phyloP scores from a whole-genome alignment of 345 rosid genomes.

The Pseudoturritis turrita region DNA sequence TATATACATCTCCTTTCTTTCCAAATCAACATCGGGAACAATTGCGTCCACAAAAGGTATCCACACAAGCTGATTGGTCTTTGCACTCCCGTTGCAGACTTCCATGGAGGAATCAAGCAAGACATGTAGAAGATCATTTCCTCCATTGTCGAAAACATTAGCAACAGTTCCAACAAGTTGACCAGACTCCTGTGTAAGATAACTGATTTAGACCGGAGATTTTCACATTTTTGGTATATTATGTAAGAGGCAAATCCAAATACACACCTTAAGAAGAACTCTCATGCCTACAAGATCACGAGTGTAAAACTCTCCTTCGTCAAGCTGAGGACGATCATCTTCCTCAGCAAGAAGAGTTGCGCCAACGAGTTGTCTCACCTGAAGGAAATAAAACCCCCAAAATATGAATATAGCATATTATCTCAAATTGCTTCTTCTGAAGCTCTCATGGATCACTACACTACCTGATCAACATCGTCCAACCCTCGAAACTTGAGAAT shows the following conservation, averaged over 20 bases:
- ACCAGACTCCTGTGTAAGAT: slow-evolving; percentile 58
- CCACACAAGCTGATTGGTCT: slow-evolving; percentile 62
- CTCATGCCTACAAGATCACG: slow-evolving; percentile 89
- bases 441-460: background rate
- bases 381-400: slow-evolving; percentile 6
- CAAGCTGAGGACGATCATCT: slow-evolving; percentile 74
- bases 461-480: slow-evolving; percentile 65
- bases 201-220: background rate
- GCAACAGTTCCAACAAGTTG: slow-evolving; percentile 74
- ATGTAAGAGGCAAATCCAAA: background rate
- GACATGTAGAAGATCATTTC: slow-evolving; percentile 74
- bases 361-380: slow-evolving; percentile 87
- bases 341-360: slow-evolving; percentile 72
- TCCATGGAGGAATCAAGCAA: slow-evolving; percentile 44
- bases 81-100: slow-evolving; percentile 35
- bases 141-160: slow-evolving; percentile 73
- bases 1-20: slow-evolving; percentile 63
- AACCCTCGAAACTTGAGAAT: slow-evolving; percentile 71
- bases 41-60: slow-evolving; percentile 83
- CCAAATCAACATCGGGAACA: slow-evolving; percentile 78
- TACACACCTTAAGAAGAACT: slow-evolving; percentile 59
- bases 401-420: background rate
- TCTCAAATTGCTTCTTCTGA: background rate
- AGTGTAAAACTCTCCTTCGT: slow-evolving; percentile 73
- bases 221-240: background rate